Conservation (phyloP, 2,329 filamentous ascomycete genomes). For the Metarhizium guizhouense region DNA sequence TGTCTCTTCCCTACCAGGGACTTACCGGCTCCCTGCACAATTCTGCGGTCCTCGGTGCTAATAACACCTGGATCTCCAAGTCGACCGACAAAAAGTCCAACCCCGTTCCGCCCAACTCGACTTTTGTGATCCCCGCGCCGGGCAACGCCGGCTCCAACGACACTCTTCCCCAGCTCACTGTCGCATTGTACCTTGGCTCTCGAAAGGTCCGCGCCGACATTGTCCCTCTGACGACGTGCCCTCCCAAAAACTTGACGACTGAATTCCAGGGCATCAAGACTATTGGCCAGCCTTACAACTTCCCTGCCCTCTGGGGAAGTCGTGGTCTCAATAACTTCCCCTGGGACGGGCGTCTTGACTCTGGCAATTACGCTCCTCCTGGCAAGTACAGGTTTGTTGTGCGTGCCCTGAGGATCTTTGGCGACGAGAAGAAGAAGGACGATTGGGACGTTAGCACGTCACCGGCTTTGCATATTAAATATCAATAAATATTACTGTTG, state of each 20-base stretch:
- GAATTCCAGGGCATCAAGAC: conserved; percentile 29
- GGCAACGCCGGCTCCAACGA: conserved; percentile 24
- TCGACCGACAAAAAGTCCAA: conserved; percentile 22
- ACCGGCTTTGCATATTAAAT: conserved; percentile 34
- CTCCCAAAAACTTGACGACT: conserved; percentile 16
- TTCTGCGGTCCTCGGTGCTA: conserved; percentile 13
- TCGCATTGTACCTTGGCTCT: conserved; percentile 36
- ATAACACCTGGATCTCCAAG: conserved; percentile 19
- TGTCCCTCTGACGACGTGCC: conserved; percentile 26
- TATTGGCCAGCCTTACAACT: conserved; percentile 33
- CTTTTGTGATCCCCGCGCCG: conserved; percentile 31
- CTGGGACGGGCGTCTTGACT: conserved; percentile 39
- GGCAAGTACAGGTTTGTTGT: conserved; percentile 42
- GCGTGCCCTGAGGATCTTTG: conserved; percentile 41
- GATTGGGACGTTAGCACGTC: conserved; percentile 40
- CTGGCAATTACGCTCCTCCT: conserved; percentile 37
- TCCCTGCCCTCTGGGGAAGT: conserved; percentile 26
- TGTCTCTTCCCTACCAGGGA: conserved; percentile 33
- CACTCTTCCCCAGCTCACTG: conserved; percentile 29
- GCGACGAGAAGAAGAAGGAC: conserved; percentile 30
- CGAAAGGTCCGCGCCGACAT: conserved; percentile 34
- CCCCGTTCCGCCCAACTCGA: conserved; percentile 23
- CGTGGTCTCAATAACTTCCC: conserved; percentile 15
- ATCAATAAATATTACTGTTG: conserved; percentile 14
- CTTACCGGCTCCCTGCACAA: conserved; percentile 26